A percentile compares a stretch with the other conserved stretches of the same genome.
phyloP scores from a whole-genome alignment of 2,329 filamentous ascomycete species.

The Drechslerella coelobrocha region DNA sequence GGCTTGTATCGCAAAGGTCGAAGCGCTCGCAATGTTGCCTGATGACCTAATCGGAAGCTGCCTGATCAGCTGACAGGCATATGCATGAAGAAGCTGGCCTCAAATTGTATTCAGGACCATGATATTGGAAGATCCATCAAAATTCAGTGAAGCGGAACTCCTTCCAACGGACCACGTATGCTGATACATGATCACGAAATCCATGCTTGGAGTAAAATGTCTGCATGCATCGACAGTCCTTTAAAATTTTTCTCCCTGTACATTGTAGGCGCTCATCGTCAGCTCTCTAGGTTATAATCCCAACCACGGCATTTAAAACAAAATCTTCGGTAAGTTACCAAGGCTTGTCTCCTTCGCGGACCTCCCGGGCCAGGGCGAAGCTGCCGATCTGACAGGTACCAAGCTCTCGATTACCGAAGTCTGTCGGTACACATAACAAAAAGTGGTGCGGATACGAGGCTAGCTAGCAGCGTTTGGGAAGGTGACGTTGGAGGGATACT shows the following conservation, averaged over 20 bases:
- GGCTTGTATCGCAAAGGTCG: background rate
- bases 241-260: background rate
- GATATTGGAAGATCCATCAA: background rate
- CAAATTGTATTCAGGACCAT: background rate
- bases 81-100: background rate
- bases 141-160: constrained; percentile 1
- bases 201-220: too few species aligned
- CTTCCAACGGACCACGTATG: background rate
- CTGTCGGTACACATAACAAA: background rate
- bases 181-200: background rate
- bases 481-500: constrained; percentile 23
- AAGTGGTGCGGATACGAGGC: constrained; percentile 17
- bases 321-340: background rate
- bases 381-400: constrained; percentile 11
- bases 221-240: background rate
- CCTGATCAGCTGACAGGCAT: too few species aligned
- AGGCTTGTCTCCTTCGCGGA: constrained; percentile 10
- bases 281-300: background rate
- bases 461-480: constrained; percentile 35
- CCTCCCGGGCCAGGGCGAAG: constrained; percentile 8
- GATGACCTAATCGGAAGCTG: background rate
- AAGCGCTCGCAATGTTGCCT: background rate
- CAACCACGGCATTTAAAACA: constrained; percentile 4
- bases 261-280: background rate
- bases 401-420: constrained; percentile 37